A percentile compares a stretch with the other conserved stretches of the same genome.
These are phyloP conservation scores for Trebouxia sp. DNA, from an alignment of 139 green algal species.

Conservation along the genomic window DNA sequence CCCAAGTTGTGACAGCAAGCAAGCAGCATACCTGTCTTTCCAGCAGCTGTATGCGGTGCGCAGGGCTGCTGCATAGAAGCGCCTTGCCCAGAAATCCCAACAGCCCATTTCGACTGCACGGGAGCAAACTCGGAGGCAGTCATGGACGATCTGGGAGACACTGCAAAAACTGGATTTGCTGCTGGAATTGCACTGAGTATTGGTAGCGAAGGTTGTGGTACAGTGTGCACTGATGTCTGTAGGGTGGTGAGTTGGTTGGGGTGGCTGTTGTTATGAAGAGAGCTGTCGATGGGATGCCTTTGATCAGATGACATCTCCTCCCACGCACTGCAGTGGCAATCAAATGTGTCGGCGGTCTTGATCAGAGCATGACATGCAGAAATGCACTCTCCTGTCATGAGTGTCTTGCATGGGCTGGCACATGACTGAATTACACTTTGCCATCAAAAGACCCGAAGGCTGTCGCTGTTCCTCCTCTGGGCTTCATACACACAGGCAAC, in stretches of 20 bases:
- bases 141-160: not conserved
- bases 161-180: not conserved
- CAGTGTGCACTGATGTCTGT: not conserved
- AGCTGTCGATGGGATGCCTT: not conserved
- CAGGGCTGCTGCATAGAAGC: not conserved
- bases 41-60: not conserved
- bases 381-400: not conserved
- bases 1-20: not conserved
- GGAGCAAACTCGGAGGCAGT: not conserved
- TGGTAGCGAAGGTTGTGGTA: not conserved
- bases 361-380: no score
- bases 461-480: not conserved
- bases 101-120: not conserved
- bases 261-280: not conserved
- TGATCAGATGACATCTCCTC: slow-evolving; percentile 8
- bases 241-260: not conserved
- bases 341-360: no score
- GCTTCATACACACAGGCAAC: not conserved
- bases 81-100: not conserved
- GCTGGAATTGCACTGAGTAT: not conserved
- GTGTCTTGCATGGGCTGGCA: not conserved
- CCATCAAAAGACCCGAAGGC: no score
- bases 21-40: not conserved
- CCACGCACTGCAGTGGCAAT: slow-evolving; percentile 29
- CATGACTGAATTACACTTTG: no score